Evolutionary conservation across 192 early-diverging fungal species (phyloP), one percentile per base, ranked within the genome.

Genomic region (Diversispora eburnea): DNA sequence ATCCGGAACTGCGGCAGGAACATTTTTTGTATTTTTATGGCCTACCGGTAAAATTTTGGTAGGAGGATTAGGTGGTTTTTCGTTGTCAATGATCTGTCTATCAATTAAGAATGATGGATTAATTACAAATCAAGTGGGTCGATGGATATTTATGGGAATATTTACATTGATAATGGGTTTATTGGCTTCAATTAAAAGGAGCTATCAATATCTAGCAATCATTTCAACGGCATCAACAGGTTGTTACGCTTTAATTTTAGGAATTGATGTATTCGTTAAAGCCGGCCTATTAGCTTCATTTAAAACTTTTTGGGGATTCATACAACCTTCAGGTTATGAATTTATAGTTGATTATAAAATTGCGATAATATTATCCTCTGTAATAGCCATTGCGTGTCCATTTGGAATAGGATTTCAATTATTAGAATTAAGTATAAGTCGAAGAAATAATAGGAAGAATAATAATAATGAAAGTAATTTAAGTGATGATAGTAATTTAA

Each of bases 11-110:
- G 56, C 46, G 0, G 20, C 58, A 8, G 70, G 70, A 33, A 22
- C 48, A 22, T 72, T 72, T 49, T 72, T 72, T 60, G 58, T 72
- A 39, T 72, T 54, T 41, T 41, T 72, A 42, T 72, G 70, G 70
- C 70, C 70, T 17, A 43, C 55, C 4, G 70, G 70, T 7, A 58
- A 43, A 72, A 42, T 72, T 13, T 43, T 72, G 10, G 70, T 72
- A 8, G 70, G 70, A 20, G 57, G 45, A 60, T 13, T 72, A 47
- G 70, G 70, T 9, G 70, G 70, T 39, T 61, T 60, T 33, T 58
- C 56, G 15, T 33, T 72, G 2, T 12, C 57, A 6, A 47, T 72
- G 45, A 48, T 72, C 22, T 41, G 15, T 12, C 5, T 72, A 49
- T 72, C 46, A 61, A 60, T 22, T 5, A 19, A 10, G 46, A 72